Conservation (phyloP, 345 rosid genomes). For the Mangifera indica region DNA sequence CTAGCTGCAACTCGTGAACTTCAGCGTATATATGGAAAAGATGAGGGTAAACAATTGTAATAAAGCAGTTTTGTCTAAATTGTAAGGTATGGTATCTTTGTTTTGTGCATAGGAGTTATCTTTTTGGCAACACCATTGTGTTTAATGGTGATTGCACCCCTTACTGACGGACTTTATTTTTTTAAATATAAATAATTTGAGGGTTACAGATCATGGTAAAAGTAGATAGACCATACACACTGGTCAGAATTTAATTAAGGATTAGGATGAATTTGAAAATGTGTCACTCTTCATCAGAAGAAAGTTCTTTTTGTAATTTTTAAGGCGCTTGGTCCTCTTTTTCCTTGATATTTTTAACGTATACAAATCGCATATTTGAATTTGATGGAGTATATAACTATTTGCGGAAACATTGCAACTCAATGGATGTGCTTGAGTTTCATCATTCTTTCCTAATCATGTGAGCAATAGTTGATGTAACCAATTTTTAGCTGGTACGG, state of each 20-base stretch:
- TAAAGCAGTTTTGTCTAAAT: slow-evolving; percentile 28
- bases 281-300: slow-evolving; percentile 12
- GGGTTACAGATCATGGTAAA: slow-evolving; percentile 18
- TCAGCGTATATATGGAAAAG: slow-evolving; percentile 60
- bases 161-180: slow-evolving; percentile 19
- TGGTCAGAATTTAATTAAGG: slow-evolving; percentile 10
- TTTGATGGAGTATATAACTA: neutral
- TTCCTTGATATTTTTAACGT: neutral
- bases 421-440: neutral
- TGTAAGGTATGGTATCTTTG: slow-evolving; percentile 35
- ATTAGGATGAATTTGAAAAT: slow-evolving; percentile 24
- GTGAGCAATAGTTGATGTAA: neutral
- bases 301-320: neutral
- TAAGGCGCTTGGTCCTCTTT: neutral
- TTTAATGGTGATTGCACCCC: slow-evolving; percentile 27
- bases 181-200: slow-evolving; percentile 12
- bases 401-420: neutral
- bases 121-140: slow-evolving; percentile 21
- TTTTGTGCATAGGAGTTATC: slow-evolving; percentile 37
- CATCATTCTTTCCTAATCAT: neutral
- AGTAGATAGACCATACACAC: slow-evolving; percentile 10
- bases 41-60: slow-evolving; percentile 35
- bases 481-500: neutral
- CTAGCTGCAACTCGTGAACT: slow-evolving; percentile 59
- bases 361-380: neutral